These are phyloP conservation scores for Rhizophora apiculata DNA, from an alignment of 345 rosid genomes.

Conservation along the genomic window DNA sequence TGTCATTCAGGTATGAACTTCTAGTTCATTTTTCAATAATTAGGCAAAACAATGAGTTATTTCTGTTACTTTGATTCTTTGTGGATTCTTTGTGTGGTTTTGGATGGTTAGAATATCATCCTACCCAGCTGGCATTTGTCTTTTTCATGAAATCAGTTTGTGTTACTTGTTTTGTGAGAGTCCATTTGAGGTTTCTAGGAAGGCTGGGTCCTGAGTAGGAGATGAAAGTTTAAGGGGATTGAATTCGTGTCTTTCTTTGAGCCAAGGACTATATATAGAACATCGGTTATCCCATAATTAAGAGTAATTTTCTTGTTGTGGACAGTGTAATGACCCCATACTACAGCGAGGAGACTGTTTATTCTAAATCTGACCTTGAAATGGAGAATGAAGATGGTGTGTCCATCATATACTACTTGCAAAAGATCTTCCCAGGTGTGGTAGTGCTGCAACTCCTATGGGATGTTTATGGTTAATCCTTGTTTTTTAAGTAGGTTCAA, in stretches of 20 bases:
- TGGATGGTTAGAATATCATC: conserved; percentile 4
- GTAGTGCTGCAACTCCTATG: conserved; percentile 15
- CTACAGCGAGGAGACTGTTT: conserved; percentile 95
- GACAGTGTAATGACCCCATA: conserved; percentile 94
- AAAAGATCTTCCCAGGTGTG: conserved; percentile 87
- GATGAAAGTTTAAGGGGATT: conserved; percentile 1
- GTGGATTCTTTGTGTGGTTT: conserved; percentile 13
- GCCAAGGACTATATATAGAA: not conserved
- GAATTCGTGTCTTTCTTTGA: conserved; percentile 1
- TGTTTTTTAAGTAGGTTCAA: conserved; percentile 11
- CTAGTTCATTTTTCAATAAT: conserved; percentile 8
- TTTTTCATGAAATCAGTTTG: not conserved
- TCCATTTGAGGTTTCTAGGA: conserved; percentile 10
- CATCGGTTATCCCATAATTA: not conserved
- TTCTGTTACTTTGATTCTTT: not conserved
- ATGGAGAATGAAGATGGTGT: conserved; percentile 98
- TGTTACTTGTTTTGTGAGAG: not conserved
- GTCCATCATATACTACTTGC: conserved; percentile 89
- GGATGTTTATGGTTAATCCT: not conserved
- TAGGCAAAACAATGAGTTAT: not conserved
- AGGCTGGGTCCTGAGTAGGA: not conserved
- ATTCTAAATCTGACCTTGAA: conserved; percentile 84
- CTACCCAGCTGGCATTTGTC: not conserved
- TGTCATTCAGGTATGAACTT: conserved; percentile 70
- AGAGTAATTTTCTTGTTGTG: conserved; percentile 20